These are phyloP conservation scores for Cinnamomum chago DNA, from an alignment of 164 flowering plant species.

Conservation along the genomic window DNA sequence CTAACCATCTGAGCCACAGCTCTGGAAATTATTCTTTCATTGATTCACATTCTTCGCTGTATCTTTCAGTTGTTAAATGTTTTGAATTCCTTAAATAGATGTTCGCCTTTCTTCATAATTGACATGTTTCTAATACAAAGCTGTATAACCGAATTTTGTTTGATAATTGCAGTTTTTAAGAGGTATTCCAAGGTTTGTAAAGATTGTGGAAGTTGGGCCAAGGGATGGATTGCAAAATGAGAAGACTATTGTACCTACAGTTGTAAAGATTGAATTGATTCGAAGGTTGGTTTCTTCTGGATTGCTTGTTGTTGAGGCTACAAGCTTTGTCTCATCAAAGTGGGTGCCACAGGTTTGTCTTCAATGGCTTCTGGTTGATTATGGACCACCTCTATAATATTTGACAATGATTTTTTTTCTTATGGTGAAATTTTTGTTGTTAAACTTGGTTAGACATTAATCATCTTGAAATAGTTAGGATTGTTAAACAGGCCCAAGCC, in stretches of 20 bases:
- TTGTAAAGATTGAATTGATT: conserved; percentile 80
- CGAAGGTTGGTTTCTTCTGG: conserved; percentile 70
- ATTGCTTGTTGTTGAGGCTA: conserved; percentile 86
- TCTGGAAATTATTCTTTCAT: not conserved
- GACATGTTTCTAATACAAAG: not conserved
- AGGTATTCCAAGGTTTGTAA: conserved; percentile 72
- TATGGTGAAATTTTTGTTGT: no score
- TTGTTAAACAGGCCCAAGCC: no score
- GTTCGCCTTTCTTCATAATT: not conserved
- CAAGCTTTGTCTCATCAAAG: conserved; percentile 99
- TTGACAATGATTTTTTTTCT: no score
- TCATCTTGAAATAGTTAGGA: not conserved
- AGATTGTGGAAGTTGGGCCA: conserved; percentile 99
- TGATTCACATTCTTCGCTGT: not conserved
- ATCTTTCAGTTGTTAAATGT: not conserved
- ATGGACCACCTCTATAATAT: not conserved
- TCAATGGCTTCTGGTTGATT: not conserved
- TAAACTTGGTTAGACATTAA: not conserved
- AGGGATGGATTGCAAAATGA: conserved; percentile 99
- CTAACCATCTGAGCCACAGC: no score
- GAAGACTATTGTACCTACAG: conserved; percentile 76
- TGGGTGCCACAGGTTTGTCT: conserved; percentile 96
- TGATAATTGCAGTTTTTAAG: conserved; percentile 46
- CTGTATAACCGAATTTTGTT: not conserved
- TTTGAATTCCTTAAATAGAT: not conserved